Evolutionary conservation across 768 basidiomycete species (phyloP), one percentile per base, ranked within the genome.

Genomic region (Phlebiopsis gigantea): DNA sequence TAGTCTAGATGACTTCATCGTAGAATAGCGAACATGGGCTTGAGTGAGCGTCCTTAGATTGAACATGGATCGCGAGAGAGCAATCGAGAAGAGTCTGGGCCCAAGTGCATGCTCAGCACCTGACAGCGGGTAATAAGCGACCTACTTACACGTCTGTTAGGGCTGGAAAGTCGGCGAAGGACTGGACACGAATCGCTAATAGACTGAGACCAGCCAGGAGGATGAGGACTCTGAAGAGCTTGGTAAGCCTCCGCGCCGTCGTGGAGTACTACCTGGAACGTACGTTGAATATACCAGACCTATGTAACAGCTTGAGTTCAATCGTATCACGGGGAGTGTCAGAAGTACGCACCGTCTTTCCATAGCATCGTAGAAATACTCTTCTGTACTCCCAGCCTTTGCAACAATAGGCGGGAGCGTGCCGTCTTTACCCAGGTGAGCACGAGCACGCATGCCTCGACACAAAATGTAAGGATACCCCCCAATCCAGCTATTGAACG

Each of bases 121-220:
- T n/a, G n/a, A n/a, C n/a, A n/a, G n/a, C n/a, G n/a, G n/a, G n/a
- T n/a, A n/a, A n/a, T n/a, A n/a, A n/a, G n/a, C n/a, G n/a, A n/a
- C n/a, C 21, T 17, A 39, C 50, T 12, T 51, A 51, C 50, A 51
- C 50, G 34, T 51, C 50, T 30, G 50, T 51, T 19, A 51, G 15
- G 9, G 50, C 50, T 21, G 50, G 34, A 6, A 51, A 22, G 21
- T 51, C 34, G 22, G 31, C 39, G 12, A 19, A 41, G 12, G 34
- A 10, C 50, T 51, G 50, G 5, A n/a, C 5, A 15, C 29, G 17
- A 10, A 34, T 12, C 29, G 50, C 30, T 22, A 51, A 22, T 22
- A 51, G 15, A 21, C 22, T 51, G 19, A 51, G 50, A 24, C 50
- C 39, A 14, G 50, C 50, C 9, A 51, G 30, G 3, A 22, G 14